Conservation (phyloP, 345 rosid species). For the Populus alba region DNA sequence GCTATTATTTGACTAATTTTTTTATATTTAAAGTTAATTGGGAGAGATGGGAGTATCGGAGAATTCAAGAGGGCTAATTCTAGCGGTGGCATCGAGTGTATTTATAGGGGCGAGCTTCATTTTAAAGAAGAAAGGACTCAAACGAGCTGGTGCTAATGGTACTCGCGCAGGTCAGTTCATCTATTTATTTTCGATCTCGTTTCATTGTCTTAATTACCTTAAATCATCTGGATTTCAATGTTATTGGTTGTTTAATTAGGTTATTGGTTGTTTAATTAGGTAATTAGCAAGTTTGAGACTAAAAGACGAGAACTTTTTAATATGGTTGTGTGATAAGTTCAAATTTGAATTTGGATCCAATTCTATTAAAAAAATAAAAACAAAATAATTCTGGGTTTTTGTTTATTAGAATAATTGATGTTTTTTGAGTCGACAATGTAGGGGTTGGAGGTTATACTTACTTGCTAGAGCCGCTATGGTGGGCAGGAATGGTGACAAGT, state of each 20-base stretch:
- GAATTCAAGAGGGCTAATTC: slow-evolving; percentile 64
- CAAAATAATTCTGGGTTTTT: not conserved
- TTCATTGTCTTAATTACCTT: not conserved
- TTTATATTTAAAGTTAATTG: not conserved
- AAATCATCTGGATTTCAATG: not conserved
- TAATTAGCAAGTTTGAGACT: not conserved
- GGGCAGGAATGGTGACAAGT: slow-evolving; percentile 92
- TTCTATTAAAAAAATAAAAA: too few species aligned
- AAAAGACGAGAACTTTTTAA: not conserved
- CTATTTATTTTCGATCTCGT: not conserved
- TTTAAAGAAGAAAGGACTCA: slow-evolving; percentile 92
- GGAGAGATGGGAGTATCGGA: slow-evolving; percentile 50
- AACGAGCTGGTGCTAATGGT: slow-evolving; percentile 79
- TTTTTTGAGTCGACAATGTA: slow-evolving; percentile 25
- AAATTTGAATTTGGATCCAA: not conserved
- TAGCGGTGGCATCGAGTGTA: slow-evolving; percentile 71
- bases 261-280: too few species aligned
- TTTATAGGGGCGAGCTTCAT: slow-evolving; percentile 91
- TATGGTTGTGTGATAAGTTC: not conserved
- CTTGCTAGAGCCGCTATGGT: slow-evolving; percentile 92
- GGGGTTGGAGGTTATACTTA: slow-evolving; percentile 91
- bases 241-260: too few species aligned
- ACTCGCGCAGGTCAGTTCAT: slow-evolving; percentile 63
- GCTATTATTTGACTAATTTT: not conserved
- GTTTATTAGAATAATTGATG: slow-evolving; percentile 5